These are phyloP conservation scores for Ceratocystis cacaofunesta DNA, from an alignment of 2,329 filamentous ascomycete species.

Conservation along the genomic window DNA sequence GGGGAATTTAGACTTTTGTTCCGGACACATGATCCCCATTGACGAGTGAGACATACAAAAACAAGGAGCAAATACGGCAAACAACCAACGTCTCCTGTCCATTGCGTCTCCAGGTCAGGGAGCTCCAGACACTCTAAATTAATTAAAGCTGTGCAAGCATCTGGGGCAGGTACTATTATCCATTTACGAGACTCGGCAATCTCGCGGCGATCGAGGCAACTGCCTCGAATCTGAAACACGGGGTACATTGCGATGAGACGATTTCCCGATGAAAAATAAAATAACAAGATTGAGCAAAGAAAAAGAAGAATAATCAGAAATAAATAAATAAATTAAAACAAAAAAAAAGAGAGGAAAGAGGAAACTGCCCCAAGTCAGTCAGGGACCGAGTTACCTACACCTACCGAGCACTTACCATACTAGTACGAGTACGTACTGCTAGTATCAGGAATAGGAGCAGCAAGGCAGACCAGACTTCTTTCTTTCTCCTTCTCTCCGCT, in stretches of 20 bases:
- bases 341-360: not conserved
- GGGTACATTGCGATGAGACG: not conserved
- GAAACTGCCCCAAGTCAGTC: not conserved
- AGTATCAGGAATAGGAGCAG: too few species aligned
- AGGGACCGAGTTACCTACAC: too few species aligned
- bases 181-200: not conserved
- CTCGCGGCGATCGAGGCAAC: not conserved
- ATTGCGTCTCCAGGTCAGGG: not conserved
- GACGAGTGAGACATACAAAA: too few species aligned
- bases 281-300: not conserved
- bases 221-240: not conserved
- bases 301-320: not conserved
- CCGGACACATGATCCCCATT: too few species aligned
- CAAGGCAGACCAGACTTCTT: too few species aligned
- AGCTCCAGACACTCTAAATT: not conserved
- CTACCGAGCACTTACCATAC: too few species aligned
- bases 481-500: too few species aligned
- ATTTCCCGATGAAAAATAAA: not conserved
- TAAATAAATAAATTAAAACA: not conserved
- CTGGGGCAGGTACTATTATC: not conserved
- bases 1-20: too few species aligned
- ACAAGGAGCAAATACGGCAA: not conserved
- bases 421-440: too few species aligned
- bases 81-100: not conserved
- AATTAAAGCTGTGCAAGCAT: not conserved